Base-by-base conservation (phyloP, 2,329 filamentous ascomycete species). In the Podosphaera fusca region DNA sequence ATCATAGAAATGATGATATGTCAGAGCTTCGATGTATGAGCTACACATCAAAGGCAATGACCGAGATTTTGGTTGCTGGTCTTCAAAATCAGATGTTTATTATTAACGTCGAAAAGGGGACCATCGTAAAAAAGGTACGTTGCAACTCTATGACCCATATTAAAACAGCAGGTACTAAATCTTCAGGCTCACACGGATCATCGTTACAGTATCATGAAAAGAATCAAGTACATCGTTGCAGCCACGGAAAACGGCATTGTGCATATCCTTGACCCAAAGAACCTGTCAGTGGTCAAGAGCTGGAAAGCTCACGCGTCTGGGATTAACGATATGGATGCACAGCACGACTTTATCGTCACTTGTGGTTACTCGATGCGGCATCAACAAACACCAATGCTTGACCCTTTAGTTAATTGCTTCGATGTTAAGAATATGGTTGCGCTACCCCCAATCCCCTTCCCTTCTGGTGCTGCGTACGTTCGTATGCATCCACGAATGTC, bases 281-380 rank as follows among this genome's bases (percentile, higher is more conserved):
- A 77, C 57, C 85, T 94, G 65, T 77, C 79, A 47, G 76, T 95
- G 4, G 74, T 92, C 63, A 94, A 90, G 67, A 80, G 80, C 9
- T 98, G 92, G 85, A 87, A 87, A 67, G 88, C 90, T 0, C 92
- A 98, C 67, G 83, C 84, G 1, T 85, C 87, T 7, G 79, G 82
- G 55, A 86, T 98, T 67, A 95, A 87, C 68, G 90, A 96, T 68
- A 95, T 98, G 86, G 92, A 98, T 71, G 87, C 89, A 7, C 86
- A 92, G 66, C 87, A 92, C 65, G 90, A 96, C 68, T 92, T 92
- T 62, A 81, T 98, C 56, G 85, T 96, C 30, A 96, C 92, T 3
- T 98, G 92, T 68, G 92, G 92, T 40, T 94, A 87, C 70, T 94
- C 90, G 1, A 77, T 87, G 31, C 80, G 90, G 62, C 87, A 89